These are phyloP conservation scores for Bipolaris sorokiniana DNA, from an alignment of 2,329 filamentous ascomycete species.

Conservation along the genomic window DNA sequence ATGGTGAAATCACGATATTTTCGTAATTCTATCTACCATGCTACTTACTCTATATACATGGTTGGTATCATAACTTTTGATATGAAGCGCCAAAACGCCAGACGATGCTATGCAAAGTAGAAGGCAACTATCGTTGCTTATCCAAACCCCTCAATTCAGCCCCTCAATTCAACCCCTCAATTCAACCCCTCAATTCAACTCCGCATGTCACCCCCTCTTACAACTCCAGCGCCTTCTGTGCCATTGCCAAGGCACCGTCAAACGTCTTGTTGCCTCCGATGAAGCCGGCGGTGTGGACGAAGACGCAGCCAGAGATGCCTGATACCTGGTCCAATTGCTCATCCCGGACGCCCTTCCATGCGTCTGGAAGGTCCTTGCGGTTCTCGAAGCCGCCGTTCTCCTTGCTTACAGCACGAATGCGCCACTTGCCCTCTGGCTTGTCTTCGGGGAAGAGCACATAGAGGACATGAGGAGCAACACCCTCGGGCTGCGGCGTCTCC, in stretches of 20 bases:
- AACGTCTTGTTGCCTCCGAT: conserved; percentile 95
- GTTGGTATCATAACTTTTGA: conserved; percentile 37
- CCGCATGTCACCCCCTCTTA: conserved; percentile 13
- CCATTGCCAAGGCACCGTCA: conserved; percentile 87
- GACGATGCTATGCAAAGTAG: conserved; percentile 34
- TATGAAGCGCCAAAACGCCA: conserved; percentile 37
- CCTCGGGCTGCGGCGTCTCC: conserved; percentile 50
- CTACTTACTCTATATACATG: conserved; percentile 10
- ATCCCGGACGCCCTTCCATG: conserved; percentile 90
- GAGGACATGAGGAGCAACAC: conserved; percentile 65
- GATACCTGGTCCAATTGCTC: conserved; percentile 77
- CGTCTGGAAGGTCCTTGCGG: conserved; percentile 86
- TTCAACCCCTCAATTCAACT: neutral
- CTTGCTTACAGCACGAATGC: conserved; percentile 89
- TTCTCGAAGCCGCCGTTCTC: conserved; percentile 87
- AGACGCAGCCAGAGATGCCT: conserved; percentile 77
- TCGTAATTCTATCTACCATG: conserved; percentile 19
- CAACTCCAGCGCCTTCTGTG: conserved; percentile 69
- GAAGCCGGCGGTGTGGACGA: conserved; percentile 93
- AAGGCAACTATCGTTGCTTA: conserved; percentile 26
- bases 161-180: neutral
- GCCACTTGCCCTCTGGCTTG: conserved; percentile 80
- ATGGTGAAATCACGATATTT: conserved; percentile 7
- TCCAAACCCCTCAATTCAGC: too few species aligned
- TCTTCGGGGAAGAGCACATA: conserved; percentile 93